These are phyloP conservation scores for Nemania sp. DNA, from an alignment of 2,329 filamentous ascomycete genomes.

Conservation along the genomic window DNA sequence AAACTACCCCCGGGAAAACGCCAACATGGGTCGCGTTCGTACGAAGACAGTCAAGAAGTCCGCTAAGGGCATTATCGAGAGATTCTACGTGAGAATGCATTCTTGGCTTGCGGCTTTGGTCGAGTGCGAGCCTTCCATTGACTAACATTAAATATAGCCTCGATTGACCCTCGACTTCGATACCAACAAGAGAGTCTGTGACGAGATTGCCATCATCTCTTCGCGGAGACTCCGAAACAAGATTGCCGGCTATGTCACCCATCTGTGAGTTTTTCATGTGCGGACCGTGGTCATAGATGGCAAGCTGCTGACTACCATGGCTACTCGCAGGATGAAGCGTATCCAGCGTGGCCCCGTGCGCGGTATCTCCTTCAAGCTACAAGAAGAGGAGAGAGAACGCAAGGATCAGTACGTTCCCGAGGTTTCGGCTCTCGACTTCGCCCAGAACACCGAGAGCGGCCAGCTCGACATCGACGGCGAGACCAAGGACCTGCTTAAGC, in stretches of 20 bases:
- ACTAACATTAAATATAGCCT: conserved; percentile 69
- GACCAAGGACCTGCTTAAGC: conserved; percentile 99
- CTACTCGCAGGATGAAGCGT: conserved; percentile 78
- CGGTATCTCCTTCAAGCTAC: conserved; percentile 99
- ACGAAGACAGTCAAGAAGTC: conserved; percentile 74
- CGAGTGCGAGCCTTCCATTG: conserved; percentile 62
- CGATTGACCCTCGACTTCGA: conserved; percentile 99
- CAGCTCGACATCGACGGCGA: conserved; percentile 94
- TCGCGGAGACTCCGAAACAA: conserved; percentile 99
- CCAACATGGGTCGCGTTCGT: conserved; percentile 72
- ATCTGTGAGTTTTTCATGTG: conserved; percentile 53
- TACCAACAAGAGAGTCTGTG: conserved; percentile 99
- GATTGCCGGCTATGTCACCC: conserved; percentile 98
- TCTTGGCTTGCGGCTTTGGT: not conserved
- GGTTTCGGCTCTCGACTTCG: conserved; percentile 97
- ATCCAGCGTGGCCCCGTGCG: conserved; percentile 99
- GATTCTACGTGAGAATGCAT: conserved; percentile 23
- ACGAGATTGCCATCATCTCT: conserved; percentile 99
- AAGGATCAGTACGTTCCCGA: conserved; percentile 99
- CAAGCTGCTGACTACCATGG: conserved; percentile 5
- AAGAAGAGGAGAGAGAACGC: conserved; percentile 99
- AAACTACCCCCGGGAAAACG: conserved; percentile 36
- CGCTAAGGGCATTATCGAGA: conserved; percentile 94
- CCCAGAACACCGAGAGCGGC: conserved; percentile 88
- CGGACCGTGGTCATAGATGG: too few species aligned